These are phyloP conservation scores for Ormosia semicastrata DNA, from an alignment of 306 rosid genomes.

Conservation along the genomic window DNA sequence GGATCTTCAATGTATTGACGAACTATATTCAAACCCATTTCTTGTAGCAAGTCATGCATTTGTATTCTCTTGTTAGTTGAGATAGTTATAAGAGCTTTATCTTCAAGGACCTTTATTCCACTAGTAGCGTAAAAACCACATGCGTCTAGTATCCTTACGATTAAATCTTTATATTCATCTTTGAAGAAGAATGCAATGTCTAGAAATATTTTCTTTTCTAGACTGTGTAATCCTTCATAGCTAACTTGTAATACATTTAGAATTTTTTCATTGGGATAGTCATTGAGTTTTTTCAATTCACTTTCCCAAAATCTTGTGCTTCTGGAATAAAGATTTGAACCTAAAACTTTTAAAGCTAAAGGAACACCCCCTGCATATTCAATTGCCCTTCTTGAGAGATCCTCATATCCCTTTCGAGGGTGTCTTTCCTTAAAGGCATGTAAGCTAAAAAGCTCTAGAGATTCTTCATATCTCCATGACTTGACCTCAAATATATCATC, in stretches of 20 bases:
- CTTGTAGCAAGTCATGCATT: slow-evolving; percentile 37
- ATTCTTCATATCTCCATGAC: neutral
- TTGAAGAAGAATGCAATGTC: neutral
- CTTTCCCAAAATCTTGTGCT: neutral
- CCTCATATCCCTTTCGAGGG: neutral
- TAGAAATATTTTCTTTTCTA: neutral
- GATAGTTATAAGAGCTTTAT: slow-evolving; percentile 1
- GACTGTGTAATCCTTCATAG: neutral
- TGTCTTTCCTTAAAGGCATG: neutral
- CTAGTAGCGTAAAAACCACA: neutral
- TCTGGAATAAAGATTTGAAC: neutral
- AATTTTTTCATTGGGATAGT: neutral
- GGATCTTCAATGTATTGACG: neutral
- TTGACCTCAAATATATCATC: neutral
- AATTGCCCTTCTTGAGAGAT: neutral
- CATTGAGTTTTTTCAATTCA: neutral
- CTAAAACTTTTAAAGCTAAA: neutral
- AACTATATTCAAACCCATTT: slow-evolving; percentile 7
- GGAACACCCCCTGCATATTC: neutral
- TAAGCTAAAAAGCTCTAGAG: neutral
- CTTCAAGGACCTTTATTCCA: neutral
- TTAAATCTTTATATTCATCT: neutral
- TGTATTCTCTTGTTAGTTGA: neutral
- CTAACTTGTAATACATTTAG: neutral
- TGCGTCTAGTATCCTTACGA: neutral